phyloP scores from a whole-genome alignment of 179 eudicot species.

The Spinacia oleracea region DNA sequence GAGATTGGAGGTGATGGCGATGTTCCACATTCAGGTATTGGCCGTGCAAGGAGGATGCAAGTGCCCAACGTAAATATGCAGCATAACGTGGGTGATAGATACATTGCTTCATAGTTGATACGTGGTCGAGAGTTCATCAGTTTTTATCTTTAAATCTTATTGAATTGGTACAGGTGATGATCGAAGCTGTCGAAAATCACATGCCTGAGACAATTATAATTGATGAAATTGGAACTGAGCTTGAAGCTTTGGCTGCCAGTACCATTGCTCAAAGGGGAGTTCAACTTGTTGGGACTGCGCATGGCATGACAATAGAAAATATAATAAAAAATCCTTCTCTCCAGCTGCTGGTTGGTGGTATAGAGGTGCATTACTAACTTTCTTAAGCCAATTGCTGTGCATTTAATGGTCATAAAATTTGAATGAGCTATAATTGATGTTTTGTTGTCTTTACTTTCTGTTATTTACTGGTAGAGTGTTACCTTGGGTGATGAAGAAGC shows the following conservation, averaged over 20 bases:
- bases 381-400: neutral
- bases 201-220: constrained; percentile 95
- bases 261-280: constrained; percentile 99
- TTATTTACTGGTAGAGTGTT: constrained; percentile 58
- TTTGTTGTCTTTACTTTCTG: constrained; percentile 5
- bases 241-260: constrained; percentile 97
- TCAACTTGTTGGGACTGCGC: constrained; percentile 98
- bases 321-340: constrained; percentile 88
- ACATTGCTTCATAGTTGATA: constrained; percentile 11
- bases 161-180: constrained; percentile 70
- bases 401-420: neutral
- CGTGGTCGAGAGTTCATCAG: neutral
- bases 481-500: constrained; percentile 99
- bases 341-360: constrained; percentile 93
- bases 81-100: constrained; percentile 65
- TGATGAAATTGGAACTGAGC: constrained; percentile 97
- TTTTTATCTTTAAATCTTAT: neutral
- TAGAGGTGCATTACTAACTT: constrained; percentile 58
- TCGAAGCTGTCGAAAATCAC: constrained; percentile 98
- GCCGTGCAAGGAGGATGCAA: constrained; percentile 98
- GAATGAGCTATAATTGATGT: constrained; percentile 14
- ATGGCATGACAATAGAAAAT: constrained; percentile 90
- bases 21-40: constrained; percentile 97
- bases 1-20: constrained; percentile 99
- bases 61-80: constrained; percentile 97